Conservation (phyloP, 495 filamentous ascomycete species). For the Podospora fimiseda region DNA sequence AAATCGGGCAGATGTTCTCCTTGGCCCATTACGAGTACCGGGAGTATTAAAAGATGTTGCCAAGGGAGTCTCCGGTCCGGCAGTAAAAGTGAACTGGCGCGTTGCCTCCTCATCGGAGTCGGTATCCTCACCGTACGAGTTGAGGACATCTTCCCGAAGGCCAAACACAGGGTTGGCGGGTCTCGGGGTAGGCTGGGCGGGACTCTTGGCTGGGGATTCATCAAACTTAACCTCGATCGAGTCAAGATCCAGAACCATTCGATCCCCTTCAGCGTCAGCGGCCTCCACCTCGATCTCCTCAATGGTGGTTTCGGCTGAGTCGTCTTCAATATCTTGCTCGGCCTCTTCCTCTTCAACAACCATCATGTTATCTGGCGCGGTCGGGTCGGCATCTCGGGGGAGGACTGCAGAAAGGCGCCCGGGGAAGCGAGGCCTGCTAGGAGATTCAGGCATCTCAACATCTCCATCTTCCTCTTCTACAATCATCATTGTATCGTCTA, state of each 20-base stretch:
- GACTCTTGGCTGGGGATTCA: constrained; percentile 20
- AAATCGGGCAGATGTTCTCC: constrained; percentile 13
- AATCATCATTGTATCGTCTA: constrained; percentile 7
- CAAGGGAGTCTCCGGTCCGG: constrained; percentile 29
- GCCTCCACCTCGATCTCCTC: constrained; percentile 8
- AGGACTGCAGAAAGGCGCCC: constrained; percentile 46
- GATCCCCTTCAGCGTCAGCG: constrained; percentile 12
- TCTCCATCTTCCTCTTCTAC: constrained; percentile 2
- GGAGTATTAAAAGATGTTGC: constrained; percentile 26
- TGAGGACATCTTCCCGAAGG: constrained; percentile 32
- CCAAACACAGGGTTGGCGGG: constrained; percentile 23
- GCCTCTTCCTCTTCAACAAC: constrained; percentile 8
- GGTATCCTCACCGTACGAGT: constrained; percentile 24
- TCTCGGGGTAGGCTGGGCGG: constrained; percentile 14
- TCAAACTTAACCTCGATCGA: constrained; percentile 9
- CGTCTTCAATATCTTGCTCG: neutral
- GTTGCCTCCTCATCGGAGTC: constrained; percentile 49
- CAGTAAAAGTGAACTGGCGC: constrained; percentile 20
- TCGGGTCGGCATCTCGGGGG: constrained; percentile 43
- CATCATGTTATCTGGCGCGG: constrained; percentile 24
- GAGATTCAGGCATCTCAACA: constrained; percentile 23
- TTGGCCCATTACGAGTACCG: neutral
- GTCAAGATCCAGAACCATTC: constrained; percentile 29
- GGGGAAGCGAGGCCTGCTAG: constrained; percentile 37
- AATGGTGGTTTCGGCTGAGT: neutral